Evolutionary conservation across 345 rosid genomes (phyloP).

Genomic region (Euclidium syriacum): DNA sequence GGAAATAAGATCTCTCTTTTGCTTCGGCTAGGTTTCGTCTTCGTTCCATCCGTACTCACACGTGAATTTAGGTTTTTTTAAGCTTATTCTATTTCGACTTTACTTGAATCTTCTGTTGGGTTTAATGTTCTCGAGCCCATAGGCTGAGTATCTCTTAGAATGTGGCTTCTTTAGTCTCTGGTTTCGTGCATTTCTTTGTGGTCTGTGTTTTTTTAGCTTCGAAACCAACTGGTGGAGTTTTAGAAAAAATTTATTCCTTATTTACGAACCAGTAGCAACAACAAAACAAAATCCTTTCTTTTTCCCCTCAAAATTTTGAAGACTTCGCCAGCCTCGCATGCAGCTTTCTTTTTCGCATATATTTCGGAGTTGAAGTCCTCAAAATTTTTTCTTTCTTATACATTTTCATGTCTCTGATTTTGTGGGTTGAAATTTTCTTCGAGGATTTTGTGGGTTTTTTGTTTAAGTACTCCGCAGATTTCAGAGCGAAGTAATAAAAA

Average conservation of each 20-base stretch:
- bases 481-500: too few species aligned
- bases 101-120: neutral
- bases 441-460: neutral
- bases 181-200: neutral
- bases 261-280: too few species aligned
- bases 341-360: neutral
- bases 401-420: too few species aligned
- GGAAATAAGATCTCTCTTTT: neutral
- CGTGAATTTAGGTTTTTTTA: neutral
- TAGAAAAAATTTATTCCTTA: too few species aligned
- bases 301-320: neutral
- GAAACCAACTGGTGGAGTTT: neutral
- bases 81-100: neutral
- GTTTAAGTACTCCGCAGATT: too few species aligned
- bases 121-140: neutral
- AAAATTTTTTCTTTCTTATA: neutral
- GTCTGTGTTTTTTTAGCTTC: neutral
- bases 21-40: constrained; percentile 16
- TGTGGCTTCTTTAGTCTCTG: constrained; percentile 21
- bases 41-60: neutral
- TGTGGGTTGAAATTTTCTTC: too few species aligned
- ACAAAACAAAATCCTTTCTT: too few species aligned
- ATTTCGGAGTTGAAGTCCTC: neutral
- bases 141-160: neutral
- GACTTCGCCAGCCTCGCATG: constrained; percentile 1